phyloP scores from a whole-genome alignment of 2,329 filamentous ascomycete species.

The Drechslerella dactyloides region DNA sequence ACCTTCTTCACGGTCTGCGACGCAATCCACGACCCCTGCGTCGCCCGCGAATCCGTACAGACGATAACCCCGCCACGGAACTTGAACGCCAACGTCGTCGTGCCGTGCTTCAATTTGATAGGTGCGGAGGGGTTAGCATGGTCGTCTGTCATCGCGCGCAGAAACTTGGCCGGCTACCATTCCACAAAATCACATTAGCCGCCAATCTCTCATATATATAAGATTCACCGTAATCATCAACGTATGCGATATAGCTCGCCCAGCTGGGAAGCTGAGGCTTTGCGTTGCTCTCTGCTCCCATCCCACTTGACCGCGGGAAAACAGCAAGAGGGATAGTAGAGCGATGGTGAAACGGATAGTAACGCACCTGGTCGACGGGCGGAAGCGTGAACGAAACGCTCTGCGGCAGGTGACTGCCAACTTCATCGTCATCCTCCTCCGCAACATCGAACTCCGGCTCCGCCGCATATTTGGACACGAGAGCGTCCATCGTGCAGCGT shows the following conservation, averaged over 20 bases:
- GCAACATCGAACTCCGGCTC: constrained; percentile 69
- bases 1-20: constrained; percentile 99
- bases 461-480: constrained; percentile 89
- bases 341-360: constrained; percentile 56
- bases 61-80: constrained; percentile 99
- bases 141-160: constrained; percentile 96
- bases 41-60: constrained; percentile 94
- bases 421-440: constrained; percentile 68
- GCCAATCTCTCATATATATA: no score
- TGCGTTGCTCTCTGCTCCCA: no score
- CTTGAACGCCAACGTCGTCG: constrained; percentile 94
- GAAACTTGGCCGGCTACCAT: constrained; percentile 82
- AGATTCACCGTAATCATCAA: no score
- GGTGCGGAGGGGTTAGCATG: constrained; percentile 94
- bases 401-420: constrained; percentile 73
- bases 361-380: constrained; percentile 80
- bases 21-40: constrained; percentile 98
- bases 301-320: no score
- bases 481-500: constrained; percentile 74
- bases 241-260: no score
- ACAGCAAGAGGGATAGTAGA: not conserved
- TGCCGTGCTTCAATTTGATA: constrained; percentile 99
- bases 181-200: constrained; percentile 27
- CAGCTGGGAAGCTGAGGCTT: no score
- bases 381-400: constrained; percentile 95